These are phyloP conservation scores for Ascocoryne sarcoides DNA, from an alignment of 2,329 filamentous ascomycete genomes.

Conservation along the genomic window DNA sequence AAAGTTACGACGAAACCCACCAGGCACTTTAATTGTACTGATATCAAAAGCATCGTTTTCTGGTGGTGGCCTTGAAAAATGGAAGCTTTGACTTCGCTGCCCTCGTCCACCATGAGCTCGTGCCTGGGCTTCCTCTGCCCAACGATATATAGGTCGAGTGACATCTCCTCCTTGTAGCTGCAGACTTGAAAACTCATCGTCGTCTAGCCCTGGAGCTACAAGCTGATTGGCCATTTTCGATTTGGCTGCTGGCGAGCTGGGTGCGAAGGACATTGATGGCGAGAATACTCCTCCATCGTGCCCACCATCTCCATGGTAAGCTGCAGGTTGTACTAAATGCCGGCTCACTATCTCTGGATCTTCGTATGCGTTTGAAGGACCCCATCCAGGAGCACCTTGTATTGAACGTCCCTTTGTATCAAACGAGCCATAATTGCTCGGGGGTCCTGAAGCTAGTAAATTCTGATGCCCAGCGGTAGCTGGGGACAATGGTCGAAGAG, in stretches of 20 bases:
- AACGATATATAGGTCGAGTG: constrained; percentile 90
- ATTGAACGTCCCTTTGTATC: constrained; percentile 48
- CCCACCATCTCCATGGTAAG: constrained; percentile 27
- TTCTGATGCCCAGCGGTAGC: constrained; percentile 35
- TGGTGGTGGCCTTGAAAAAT: constrained; percentile 64
- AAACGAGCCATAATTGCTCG: constrained; percentile 79
- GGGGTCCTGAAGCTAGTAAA: constrained; percentile 35
- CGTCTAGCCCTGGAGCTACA: constrained; percentile 36
- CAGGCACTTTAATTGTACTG: constrained; percentile 82
- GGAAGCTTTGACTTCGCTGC: constrained; percentile 83
- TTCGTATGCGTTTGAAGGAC: constrained; percentile 58
- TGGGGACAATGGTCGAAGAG: constrained; percentile 50
- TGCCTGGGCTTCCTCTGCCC: constrained; percentile 81
- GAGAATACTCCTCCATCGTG: constrained; percentile 19
- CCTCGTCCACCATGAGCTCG: constrained; percentile 49
- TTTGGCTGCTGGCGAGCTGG: constrained; percentile 27
- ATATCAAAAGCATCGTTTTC: constrained; percentile 79
- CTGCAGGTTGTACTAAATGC: constrained; percentile 69
- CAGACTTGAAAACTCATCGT: constrained; percentile 88
- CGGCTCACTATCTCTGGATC: constrained; percentile 86
- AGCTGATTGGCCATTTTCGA: constrained; percentile 26
- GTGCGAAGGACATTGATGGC: constrained; percentile 31
- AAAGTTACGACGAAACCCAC: constrained; percentile 87
- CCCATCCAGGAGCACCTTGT: constrained; percentile 32
- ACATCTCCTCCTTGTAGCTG: constrained; percentile 90